phyloP scores from a whole-genome alignment of 805 yeast genomes.

The Ogataea chonburiensis region DNA sequence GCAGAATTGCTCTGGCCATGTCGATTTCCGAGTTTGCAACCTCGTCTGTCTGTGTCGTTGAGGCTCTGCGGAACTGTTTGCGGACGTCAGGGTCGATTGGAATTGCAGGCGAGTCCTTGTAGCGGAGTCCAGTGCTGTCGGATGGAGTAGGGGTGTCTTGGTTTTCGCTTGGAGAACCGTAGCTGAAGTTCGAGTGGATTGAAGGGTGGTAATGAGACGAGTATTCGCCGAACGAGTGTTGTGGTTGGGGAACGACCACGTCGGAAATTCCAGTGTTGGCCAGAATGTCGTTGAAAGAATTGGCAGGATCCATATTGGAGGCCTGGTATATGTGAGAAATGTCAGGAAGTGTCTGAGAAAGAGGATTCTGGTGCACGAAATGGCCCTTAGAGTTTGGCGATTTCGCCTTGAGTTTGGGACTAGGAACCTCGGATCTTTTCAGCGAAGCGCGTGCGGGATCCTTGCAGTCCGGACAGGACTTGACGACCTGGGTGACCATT shows the following conservation, averaged over 20 bases:
- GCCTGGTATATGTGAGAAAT: conserved; percentile 15
- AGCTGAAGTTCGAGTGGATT: conserved; percentile 8
- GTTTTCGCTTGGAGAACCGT: conserved; percentile 35
- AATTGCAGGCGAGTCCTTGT: too few species aligned
- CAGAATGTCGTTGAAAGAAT: conserved; percentile 38
- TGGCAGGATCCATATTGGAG: conserved; percentile 31
- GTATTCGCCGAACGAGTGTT: conserved; percentile 10
- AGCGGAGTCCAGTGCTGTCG: conserved; percentile 32
- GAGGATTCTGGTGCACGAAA: conserved; percentile 8
- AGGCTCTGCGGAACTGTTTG: conserved; percentile 1
- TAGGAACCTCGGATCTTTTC: conserved; percentile 19
- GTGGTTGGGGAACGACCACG: conserved; percentile 42
- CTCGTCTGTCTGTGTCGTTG: conserved; percentile 1
- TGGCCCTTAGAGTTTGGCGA: conserved; percentile 6
- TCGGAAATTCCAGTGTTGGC: conserved; percentile 46
- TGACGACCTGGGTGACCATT: conserved; percentile 76
- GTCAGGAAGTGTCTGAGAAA: conserved; percentile 17
- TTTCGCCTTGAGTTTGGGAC: conserved; percentile 10
- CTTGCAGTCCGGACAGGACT: conserved; percentile 70
- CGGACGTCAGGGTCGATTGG: conserved; percentile 11
- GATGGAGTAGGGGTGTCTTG: conserved; percentile 58
- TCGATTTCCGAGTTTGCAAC: conserved; percentile 11
- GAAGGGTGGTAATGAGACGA: conserved; percentile 15
- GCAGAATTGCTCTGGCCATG: conserved; percentile 16
- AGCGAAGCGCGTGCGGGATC: conserved; percentile 35